Evolutionary conservation across 2,329 filamentous ascomycete species (phyloP), one percentile per base, ranked within the genome.

Genomic region (Coniella vitis): DNA sequence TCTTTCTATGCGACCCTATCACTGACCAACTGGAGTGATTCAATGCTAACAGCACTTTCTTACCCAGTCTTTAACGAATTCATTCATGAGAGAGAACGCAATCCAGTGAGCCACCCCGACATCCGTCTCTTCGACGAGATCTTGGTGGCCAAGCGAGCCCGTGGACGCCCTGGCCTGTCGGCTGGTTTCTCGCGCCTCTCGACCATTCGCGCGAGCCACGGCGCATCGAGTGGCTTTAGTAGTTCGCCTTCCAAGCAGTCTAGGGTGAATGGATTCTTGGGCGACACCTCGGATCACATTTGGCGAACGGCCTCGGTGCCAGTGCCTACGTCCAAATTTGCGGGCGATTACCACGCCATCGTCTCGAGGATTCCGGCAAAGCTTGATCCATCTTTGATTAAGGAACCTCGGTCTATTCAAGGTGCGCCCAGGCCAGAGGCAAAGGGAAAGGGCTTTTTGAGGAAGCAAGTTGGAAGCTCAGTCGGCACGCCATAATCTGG

Each of bases 361-460:
- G 71, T 81, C 47, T 81, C 80, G 12, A 70, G 81, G 56, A 82
- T 87, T 34, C 93, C 93, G 4, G 82, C 87, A 7, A 90, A 87
- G 61, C 76, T 98, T 9, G 93, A 98, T 60, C 78, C 84, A 4
- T 79, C 82, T 13, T 72, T 96, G 40, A 95, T 97, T 89, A 88
- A 89, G 64, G 90, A 96, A 67, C 90, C 90, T 25, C 79, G 90
- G 50, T 83, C 87, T 54, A 91, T 95, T 35, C 89, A 95, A 64
- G 90, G 90, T 32, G 83, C 90, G n/a, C 90, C 90, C 20, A 70
- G 79, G 31, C 73, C 76, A 16, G 76, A 79, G 51, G 71, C 73
- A 48, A 70, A 71, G n/a, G 65, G 73, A 29, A 67, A 70, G 35
- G 73, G 74, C 22, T 65, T 81, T 42, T 59, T 75, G 46, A 65